phyloP scores from a whole-genome alignment of 2,329 filamentous ascomycete genomes.

The Xylaria sp. region DNA sequence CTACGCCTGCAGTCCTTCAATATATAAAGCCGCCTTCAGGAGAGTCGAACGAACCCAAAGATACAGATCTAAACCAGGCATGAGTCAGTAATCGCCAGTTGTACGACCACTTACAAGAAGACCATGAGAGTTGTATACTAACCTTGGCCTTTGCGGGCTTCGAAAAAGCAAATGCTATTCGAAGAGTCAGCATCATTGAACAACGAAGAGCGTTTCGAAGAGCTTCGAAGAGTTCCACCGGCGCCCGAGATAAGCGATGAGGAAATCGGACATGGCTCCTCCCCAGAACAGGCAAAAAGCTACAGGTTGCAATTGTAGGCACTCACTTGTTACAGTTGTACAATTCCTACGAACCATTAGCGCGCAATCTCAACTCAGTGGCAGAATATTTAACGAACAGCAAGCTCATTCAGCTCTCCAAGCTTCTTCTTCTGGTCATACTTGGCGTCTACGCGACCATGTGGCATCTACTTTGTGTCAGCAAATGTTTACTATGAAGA shows the following conservation, averaged over 20 bases:
- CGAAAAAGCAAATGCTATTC: constrained; percentile 66
- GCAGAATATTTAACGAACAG: constrained; percentile 22
- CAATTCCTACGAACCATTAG: constrained; percentile 51
- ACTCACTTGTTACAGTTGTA: constrained; percentile 87
- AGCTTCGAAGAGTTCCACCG: background rate
- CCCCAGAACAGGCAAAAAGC: background rate
- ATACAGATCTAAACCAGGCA: constrained; percentile 75
- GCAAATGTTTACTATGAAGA: background rate
- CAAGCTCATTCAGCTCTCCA: constrained; percentile 56
- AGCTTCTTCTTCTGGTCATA: constrained; percentile 93
- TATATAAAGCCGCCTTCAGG: background rate
- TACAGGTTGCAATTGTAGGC: background rate
- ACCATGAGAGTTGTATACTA: background rate
- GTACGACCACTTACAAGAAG: background rate
- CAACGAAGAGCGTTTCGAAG: background rate
- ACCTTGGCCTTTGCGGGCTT: constrained; percentile 38
- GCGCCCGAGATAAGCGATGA: background rate
- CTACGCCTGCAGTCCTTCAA: background rate
- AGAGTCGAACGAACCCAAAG: constrained; percentile 71
- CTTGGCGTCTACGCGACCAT: constrained; percentile 94
- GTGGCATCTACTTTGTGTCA: constrained; percentile 63
- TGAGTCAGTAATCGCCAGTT: constrained; percentile 7
- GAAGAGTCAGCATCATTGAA: constrained; percentile 12
- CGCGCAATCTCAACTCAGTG: background rate
- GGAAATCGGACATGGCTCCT: constrained; percentile 53